These are phyloP conservation scores for Penicillium paradoxum DNA, from an alignment of 495 filamentous ascomycete species.

Conservation along the genomic window DNA sequence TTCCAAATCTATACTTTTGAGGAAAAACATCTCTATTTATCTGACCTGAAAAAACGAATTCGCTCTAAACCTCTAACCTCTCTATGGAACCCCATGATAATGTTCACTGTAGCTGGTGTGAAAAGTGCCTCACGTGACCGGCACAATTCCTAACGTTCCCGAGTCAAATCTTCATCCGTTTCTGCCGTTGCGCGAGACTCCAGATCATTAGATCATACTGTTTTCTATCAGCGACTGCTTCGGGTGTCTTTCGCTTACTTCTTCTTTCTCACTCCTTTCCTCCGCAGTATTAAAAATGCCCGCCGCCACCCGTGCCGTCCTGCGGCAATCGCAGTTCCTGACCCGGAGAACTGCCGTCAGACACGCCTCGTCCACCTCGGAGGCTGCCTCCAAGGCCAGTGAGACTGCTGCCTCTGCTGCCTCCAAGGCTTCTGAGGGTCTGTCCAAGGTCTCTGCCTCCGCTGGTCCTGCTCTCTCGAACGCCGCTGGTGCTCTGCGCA, in stretches of 20 bases:
- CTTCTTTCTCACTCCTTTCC: conserved; percentile 25
- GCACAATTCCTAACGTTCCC: conserved; percentile 42
- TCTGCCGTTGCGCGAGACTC: conserved; percentile 39
- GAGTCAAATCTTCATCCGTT: conserved; percentile 43
- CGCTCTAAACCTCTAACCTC: too few relatives aligned
- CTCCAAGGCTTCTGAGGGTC: conserved; percentile 77
- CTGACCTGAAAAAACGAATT: too few relatives aligned
- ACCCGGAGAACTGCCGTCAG: conserved; percentile 52
- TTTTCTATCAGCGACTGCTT: conserved; percentile 30
- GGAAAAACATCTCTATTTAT: too few relatives aligned
- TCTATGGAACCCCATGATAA: too few relatives aligned
- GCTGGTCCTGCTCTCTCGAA: conserved; percentile 72
- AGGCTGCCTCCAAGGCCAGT: conserved; percentile 66
- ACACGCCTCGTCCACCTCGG: conserved; percentile 61
- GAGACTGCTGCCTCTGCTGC: conserved; percentile 58
- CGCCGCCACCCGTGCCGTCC: conserved; percentile 53
- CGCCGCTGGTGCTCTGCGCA: conserved; percentile 64
- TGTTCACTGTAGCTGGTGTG: background rate
- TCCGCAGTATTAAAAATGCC: conserved; percentile 39
- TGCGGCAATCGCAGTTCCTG: conserved; percentile 57
- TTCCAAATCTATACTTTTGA: too few relatives aligned
- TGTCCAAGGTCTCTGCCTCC: conserved; percentile 74
- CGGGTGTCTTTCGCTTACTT: conserved; percentile 25
- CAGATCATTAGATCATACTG: conserved; percentile 40
- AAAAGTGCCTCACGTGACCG: conserved; percentile 20